phyloP scores from a whole-genome alignment of 2,329 filamentous ascomycete genomes.

The Fusarium pseudocircinatum region DNA sequence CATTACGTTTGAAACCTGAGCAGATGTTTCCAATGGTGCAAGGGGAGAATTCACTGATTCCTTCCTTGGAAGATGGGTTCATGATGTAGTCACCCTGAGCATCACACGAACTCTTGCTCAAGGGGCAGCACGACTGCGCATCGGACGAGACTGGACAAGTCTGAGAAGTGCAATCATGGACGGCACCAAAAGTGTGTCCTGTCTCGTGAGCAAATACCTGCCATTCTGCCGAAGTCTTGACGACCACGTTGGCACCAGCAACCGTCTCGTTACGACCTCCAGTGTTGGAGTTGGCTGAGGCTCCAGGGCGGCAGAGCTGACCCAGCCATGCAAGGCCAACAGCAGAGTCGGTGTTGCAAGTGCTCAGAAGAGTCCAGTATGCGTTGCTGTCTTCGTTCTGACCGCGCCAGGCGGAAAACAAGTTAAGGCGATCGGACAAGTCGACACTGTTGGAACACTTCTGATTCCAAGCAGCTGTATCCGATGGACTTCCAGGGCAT shows the following conservation, averaged over 20 bases:
- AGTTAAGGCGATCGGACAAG: constrained; percentile 82
- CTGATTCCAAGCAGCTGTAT: constrained; percentile 84
- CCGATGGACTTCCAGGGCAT: constrained; percentile 77
- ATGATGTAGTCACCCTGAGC: constrained; percentile 87
- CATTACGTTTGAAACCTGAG: constrained; percentile 80
- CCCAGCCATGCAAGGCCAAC: constrained; percentile 95
- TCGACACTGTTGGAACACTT: constrained; percentile 70
- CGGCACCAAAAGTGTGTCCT: constrained; percentile 93
- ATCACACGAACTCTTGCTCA: constrained; percentile 74
- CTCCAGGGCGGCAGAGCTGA: constrained; percentile 76
- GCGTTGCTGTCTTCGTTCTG: constrained; percentile 81
- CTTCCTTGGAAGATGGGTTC: constrained; percentile 85
- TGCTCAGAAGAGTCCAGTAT: constrained; percentile 91
- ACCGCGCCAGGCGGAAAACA: constrained; percentile 91
- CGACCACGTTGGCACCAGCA: constrained; percentile 88
- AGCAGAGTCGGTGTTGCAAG: constrained; percentile 81
- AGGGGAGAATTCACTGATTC: constrained; percentile 82
- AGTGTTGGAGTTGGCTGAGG: constrained; percentile 61
- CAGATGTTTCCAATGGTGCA: constrained; percentile 96
- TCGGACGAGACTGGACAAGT: constrained; percentile 72
- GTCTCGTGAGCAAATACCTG: constrained; percentile 95
- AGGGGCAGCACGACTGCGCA: constrained; percentile 78
- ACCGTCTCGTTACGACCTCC: constrained; percentile 74
- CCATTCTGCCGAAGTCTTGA: constrained; percentile 86
- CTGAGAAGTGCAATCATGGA: constrained; percentile 85